phyloP scores from a whole-genome alignment of 2,329 filamentous ascomycete genomes.

The Aspergillus fischeri region DNA sequence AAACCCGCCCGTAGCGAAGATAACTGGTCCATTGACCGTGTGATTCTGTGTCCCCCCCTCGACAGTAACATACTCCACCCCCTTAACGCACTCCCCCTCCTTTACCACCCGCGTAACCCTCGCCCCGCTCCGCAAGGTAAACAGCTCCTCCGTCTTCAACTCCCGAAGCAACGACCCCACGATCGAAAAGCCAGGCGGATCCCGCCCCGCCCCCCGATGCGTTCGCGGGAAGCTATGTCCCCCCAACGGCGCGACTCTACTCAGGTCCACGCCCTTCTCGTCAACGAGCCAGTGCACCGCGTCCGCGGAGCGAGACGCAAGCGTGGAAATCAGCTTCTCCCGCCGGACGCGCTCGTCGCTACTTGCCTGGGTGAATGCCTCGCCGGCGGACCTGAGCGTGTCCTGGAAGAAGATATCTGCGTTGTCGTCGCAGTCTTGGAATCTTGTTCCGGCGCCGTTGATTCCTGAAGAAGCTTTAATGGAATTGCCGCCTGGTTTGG shows the following conservation, averaged over 20 bases:
- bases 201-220: constrained; percentile 52
- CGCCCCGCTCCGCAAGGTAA: constrained; percentile 50
- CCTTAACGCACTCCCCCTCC: constrained; percentile 38
- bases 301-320: constrained; percentile 47
- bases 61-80: constrained; percentile 48
- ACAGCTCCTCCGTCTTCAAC: constrained; percentile 48
- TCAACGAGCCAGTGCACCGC: constrained; percentile 57
- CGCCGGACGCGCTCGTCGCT: constrained; percentile 31
- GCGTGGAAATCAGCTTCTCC: constrained; percentile 44
- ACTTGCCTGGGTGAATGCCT: constrained; percentile 17
- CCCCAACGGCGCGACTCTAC: constrained; percentile 55
- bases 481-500: constrained; percentile 60
- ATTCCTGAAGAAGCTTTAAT: constrained; percentile 66
- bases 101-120: constrained; percentile 52
- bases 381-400: constrained; percentile 55
- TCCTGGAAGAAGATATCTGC: constrained; percentile 49
- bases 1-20: constrained; percentile 61
- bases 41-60: constrained; percentile 22
- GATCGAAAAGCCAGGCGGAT: constrained; percentile 58
- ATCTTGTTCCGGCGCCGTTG: constrained; percentile 58
- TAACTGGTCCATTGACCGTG: constrained; percentile 50
- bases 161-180: constrained; percentile 51
- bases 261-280: constrained; percentile 56
- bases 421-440: constrained; percentile 44
- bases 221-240: constrained; percentile 56